phyloP scores from a whole-genome alignment of 2,329 filamentous ascomycete species.

The Penicillium sp. region DNA sequence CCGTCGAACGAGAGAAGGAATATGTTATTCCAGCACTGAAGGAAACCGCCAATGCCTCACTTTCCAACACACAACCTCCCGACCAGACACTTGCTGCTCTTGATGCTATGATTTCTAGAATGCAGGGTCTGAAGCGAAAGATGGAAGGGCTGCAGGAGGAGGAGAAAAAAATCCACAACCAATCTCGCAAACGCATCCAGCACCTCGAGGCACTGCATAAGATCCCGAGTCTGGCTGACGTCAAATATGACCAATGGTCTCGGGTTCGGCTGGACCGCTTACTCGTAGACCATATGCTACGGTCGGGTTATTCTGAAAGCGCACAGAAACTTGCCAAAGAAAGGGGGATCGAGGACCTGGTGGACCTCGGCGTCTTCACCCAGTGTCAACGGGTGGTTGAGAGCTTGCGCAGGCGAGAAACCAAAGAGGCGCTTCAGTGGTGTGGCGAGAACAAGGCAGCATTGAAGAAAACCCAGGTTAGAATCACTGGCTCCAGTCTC shows the following conservation, averaged over 20 bases:
- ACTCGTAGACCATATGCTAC: constrained; percentile 87
- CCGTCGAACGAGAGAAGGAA: constrained; percentile 51
- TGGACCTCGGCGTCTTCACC: constrained; percentile 86
- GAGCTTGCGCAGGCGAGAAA: constrained; percentile 69
- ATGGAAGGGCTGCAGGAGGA: constrained; percentile 75
- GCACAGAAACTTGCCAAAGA: constrained; percentile 74
- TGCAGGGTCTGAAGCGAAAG: constrained; percentile 87
- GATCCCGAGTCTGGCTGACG: constrained; percentile 81
- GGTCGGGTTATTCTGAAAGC: constrained; percentile 77
- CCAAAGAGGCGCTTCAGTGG: constrained; percentile 81
- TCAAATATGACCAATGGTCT: constrained; percentile 91
- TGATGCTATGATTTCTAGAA: constrained; percentile 80
- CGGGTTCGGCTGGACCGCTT: constrained; percentile 77
- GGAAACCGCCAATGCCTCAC: constrained; percentile 60
- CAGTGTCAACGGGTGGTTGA: constrained; percentile 76
- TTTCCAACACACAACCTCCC: constrained; percentile 62
- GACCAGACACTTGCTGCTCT: constrained; percentile 76
- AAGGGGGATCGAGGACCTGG: constrained; percentile 74
- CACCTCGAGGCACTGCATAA: constrained; percentile 80
- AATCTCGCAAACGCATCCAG: constrained; percentile 72
- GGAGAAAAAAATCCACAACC: constrained; percentile 72
- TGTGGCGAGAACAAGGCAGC: constrained; percentile 92
- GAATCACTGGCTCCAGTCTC: constrained; percentile 23
- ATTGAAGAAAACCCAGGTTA: constrained; percentile 79
- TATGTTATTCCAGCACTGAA: constrained; percentile 52